Evolutionary conservation across 805 yeast species (phyloP), one percentile per base, ranked within the genome.

Genomic region (Candida rishiriensis): DNA sequence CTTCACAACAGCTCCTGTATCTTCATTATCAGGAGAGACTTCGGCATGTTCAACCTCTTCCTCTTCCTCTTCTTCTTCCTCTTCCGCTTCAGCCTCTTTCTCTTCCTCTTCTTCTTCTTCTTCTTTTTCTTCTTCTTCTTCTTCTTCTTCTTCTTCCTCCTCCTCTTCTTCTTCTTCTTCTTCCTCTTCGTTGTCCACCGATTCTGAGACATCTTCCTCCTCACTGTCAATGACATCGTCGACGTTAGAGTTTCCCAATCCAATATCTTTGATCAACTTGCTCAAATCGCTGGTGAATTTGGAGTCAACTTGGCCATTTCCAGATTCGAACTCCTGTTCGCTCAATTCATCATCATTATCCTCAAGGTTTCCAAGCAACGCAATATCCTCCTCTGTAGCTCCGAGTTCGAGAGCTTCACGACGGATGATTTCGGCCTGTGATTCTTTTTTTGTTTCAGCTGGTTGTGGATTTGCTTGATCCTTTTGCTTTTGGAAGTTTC

Each of bases 321-420:
- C 70, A 28, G 62, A 72, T 29, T 68, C 79, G 45, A 73, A 73
- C 48, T 75, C 81, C 45, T 71, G 72, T 48, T 76, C 82, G 53
- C 79, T 73, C 28, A 67, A 72, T 28, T 70, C 77, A 30, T 73
- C 81, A n/a, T 54, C 59, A 13, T 52, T 55, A 18, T 75, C 78
- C 11, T 69, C 65, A 3, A 84, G 53, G 13, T 73, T 85, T 30
- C 74, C 72, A 11, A 90, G 53, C 40, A 89, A 64, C 36, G 76
- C 74, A 38, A 90, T 60, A 61, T 89, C 97, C 17, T 81, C 90
- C 53, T 86, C 93, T 13, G 88, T 75, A 16, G 97, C 98, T 30
- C 97, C 97, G 28, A 90, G 66, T 17, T 81, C 82, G 12, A 82
- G 61, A 2, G 95, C 95, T 66, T 85, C 95, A 48, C 81, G 78